Conservation (phyloP, 371 early-diverging fungal genomes). For the Polyrhizophydium stewartii region DNA sequence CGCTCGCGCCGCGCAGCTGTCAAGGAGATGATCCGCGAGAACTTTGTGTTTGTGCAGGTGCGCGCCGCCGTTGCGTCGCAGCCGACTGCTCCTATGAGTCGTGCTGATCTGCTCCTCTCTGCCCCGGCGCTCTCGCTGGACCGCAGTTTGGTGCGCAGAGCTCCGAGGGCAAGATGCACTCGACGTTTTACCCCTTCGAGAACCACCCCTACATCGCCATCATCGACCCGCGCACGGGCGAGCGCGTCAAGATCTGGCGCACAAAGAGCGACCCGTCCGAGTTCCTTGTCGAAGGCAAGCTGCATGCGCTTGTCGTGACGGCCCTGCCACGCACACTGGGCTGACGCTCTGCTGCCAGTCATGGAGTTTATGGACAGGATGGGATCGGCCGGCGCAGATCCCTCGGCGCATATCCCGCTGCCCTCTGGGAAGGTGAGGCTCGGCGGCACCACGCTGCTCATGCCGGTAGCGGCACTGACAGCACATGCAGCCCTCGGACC, state of each 20-base stretch:
- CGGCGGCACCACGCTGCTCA: no score
- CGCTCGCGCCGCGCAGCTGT: conserved; percentile 38
- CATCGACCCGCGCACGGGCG: conserved; percentile 77
- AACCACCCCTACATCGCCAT: conserved; percentile 80
- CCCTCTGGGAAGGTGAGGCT: no score
- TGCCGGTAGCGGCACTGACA: no score
- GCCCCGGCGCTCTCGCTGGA: not conserved
- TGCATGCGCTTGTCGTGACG: no score
- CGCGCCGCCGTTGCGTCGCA: conserved; percentile 2
- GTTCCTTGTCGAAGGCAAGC: conserved; percentile 67
- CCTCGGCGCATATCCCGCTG: no score
- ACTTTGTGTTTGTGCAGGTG: conserved; percentile 83
- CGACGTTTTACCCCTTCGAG: conserved; percentile 64
- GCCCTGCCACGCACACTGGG: no score
- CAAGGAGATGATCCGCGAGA: conserved; percentile 68
- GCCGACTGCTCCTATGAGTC: not conserved
- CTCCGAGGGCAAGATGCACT: conserved; percentile 68
- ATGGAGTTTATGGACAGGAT: no score
- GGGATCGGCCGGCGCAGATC: no score
- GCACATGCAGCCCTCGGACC: conserved; percentile 43
- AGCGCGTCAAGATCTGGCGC: conserved; percentile 63
- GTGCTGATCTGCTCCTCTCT: not conserved
- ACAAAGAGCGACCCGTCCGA: conserved; percentile 48
- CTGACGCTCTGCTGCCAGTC: no score
- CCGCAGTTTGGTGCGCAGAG: conserved; percentile 57